phyloP scores from a whole-genome alignment of 2,329 filamentous ascomycete genomes.

The Helminthosporium solani region DNA sequence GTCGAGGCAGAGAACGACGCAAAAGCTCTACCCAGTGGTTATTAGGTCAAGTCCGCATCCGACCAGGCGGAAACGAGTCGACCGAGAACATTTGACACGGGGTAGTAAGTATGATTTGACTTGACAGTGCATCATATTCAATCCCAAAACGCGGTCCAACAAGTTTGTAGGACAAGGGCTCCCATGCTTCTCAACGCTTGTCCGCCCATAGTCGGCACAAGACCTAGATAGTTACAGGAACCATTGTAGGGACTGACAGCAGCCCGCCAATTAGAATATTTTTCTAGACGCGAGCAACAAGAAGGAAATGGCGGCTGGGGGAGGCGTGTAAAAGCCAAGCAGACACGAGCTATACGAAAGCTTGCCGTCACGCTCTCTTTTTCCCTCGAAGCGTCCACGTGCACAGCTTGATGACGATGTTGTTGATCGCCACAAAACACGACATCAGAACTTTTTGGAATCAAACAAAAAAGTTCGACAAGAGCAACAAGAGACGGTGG shows the following conservation, averaged over 20 bases:
- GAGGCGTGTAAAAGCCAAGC: conserved; percentile 2
- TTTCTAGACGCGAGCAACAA: background rate
- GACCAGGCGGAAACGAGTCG: background rate
- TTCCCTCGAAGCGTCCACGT: background rate
- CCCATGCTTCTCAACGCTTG: background rate
- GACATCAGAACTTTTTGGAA: too few species aligned
- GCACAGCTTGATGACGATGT: background rate
- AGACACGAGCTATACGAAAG: background rate
- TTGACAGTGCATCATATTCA: background rate
- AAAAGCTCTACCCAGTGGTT: too few species aligned
- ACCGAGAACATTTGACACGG: background rate
- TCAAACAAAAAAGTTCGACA: too few species aligned
- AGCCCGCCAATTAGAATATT: background rate
- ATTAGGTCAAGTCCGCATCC: background rate
- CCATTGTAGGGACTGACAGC: background rate
- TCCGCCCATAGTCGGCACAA: too few species aligned
- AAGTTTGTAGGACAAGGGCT: background rate
- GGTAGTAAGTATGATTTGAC: background rate
- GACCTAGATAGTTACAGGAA: background rate
- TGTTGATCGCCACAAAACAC: background rate
- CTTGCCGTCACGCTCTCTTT: background rate
- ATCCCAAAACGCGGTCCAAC: background rate
- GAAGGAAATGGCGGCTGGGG: background rate
- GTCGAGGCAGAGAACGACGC: background rate
- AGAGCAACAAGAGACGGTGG: too few species aligned